These are phyloP conservation scores for Zea luxurians DNA, from an alignment of 176 grass and related monocot genomes.

Conservation along the genomic window DNA sequence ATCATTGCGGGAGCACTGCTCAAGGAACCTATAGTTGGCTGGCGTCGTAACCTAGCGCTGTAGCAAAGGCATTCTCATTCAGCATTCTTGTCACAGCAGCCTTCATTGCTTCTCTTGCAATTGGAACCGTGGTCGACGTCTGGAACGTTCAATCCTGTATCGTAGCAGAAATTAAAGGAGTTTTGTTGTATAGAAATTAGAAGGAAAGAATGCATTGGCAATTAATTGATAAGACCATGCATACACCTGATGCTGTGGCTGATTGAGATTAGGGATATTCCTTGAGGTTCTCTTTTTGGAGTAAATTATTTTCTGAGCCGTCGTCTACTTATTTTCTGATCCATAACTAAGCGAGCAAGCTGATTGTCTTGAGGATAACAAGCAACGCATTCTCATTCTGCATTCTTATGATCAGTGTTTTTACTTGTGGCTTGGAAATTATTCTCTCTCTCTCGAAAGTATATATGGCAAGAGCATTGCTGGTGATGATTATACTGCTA, in stretches of 20 bases:
- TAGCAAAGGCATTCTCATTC: slow-evolving; percentile 1
- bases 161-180: neutral
- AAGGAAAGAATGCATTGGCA: neutral
- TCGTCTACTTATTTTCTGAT: neutral
- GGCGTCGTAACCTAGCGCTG: slow-evolving; percentile 18
- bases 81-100: slow-evolving; percentile 12
- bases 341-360: neutral
- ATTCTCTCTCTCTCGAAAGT: too few species aligned
- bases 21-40: slow-evolving; percentile 9
- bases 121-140: neutral
- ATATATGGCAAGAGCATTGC: too few species aligned
- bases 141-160: neutral
- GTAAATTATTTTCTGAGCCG: neutral
- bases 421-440: neutral
- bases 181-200: slow-evolving; percentile 52
- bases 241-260: neutral
- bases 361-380: neutral
- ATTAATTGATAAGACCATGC: neutral
- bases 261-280: neutral
- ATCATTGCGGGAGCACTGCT: slow-evolving; percentile 27
- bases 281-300: neutral
- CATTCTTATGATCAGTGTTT: neutral
- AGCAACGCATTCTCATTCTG: neutral
- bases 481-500: too few species aligned
- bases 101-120: slow-evolving; percentile 1